Base-by-base conservation (phyloP, 495 filamentous ascomycete species). In the Lophiostoma macrostomum region DNA sequence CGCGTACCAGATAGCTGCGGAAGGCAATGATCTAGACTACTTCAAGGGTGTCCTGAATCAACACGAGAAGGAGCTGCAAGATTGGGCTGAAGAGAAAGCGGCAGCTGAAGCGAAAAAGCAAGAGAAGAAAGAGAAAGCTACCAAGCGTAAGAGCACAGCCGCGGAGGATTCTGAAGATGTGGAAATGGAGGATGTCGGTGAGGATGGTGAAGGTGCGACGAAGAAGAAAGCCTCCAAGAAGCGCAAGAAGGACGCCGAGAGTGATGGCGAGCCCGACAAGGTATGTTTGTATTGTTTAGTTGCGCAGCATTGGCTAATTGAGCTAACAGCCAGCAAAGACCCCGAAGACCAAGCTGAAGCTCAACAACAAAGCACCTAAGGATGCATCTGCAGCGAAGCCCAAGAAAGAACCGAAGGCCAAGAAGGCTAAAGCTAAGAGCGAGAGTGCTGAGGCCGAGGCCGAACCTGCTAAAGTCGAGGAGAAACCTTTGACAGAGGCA, bases 21-120 rank as follows among this genome's bases (percentile, higher is more conserved):
- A 93, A 63, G 74, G 80, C 42, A 77, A 91, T 51, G 77, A 82
- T 50, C 69, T 96, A 0, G 67, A 78, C 1, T 78, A 86, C 67
- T 95, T 86, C 76, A 95, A 95, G 72, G 74, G 74, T 18, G 71
- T 95, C 18, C 74, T 95, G 23, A 60, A 64, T 4, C 74, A 80
- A 29, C 82, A 83, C 60, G 72, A 84, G 50, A 69, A 75, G 50
- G 80, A 79, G 4, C 48, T 81, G 34, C 75, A 79, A 37, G 77
- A 76, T 12, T 73, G 83, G 46, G 72, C 76, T 11, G 81, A 77
- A 41, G 77, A 77, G 32, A 82, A 81, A 67, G 81, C 73, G 24
- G 74, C 39, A 16, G 41, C 20, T 5, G 46, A 54, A 3, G 44
- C 34, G 1, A 38, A 79, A 38, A 80, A 84, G 67, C 77, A 78